These are phyloP conservation scores for Gnomoniopsis smithogilvyi DNA, from an alignment of 2,329 filamentous ascomycete genomes.

Conservation along the genomic window DNA sequence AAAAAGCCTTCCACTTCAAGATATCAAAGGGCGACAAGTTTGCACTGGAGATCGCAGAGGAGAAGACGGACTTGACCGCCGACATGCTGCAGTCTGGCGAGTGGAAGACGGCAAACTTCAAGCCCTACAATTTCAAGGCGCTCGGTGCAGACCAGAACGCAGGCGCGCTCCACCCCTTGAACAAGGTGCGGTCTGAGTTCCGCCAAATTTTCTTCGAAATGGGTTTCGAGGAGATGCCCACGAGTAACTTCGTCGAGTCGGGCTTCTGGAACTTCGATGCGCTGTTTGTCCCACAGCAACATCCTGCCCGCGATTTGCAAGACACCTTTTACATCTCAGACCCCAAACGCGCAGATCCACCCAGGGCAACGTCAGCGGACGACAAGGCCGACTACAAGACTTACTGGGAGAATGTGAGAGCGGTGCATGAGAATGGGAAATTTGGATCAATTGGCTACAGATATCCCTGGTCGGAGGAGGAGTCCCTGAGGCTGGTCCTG, in stretches of 20 bases:
- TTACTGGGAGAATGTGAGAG: conserved; percentile 85
- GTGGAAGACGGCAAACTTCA: conserved; percentile 92
- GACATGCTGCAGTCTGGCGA: conserved; percentile 86
- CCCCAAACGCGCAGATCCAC: conserved; percentile 70
- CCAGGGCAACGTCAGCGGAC: conserved; percentile 52
- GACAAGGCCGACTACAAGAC: conserved; percentile 68
- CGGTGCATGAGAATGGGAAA: conserved; percentile 86
- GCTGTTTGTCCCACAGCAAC: conserved; percentile 95
- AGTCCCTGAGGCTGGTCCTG: conserved; percentile 82
- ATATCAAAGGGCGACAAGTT: conserved; percentile 85
- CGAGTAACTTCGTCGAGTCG: conserved; percentile 88
- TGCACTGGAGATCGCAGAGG: conserved; percentile 81
- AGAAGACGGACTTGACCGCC: conserved; percentile 91
- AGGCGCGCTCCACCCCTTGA: conserved; percentile 67
- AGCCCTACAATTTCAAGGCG: conserved; percentile 58
- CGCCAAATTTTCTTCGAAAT: conserved; percentile 98
- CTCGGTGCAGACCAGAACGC: conserved; percentile 60
- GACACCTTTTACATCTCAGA: conserved; percentile 97
- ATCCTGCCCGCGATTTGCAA: conserved; percentile 94
- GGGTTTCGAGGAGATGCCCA: conserved; percentile 98
- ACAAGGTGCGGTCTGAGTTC: conserved; percentile 95
- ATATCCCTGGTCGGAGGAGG: conserved; percentile 87
- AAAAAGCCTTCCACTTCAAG: conserved; percentile 83
- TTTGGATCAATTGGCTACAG: conserved; percentile 95
- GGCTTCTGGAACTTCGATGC: conserved; percentile 99